Evolutionary conservation across 2,329 filamentous ascomycete genomes (phyloP).

Genomic region (Lecanicillium sp.): DNA sequence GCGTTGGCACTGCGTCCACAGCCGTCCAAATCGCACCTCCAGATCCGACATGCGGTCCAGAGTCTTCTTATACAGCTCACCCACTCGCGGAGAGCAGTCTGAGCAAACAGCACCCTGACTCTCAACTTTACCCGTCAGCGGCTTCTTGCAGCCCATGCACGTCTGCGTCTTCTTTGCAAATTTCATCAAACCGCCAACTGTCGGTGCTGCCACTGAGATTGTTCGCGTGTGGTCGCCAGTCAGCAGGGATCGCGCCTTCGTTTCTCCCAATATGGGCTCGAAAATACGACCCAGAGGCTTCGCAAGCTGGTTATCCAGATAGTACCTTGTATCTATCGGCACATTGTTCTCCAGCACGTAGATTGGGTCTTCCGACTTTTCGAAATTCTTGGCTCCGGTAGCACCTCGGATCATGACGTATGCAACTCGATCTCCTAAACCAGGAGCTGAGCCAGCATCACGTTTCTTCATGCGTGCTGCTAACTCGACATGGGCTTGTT

Average conservation of each 20-base stretch:
- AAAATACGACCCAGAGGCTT: constrained; percentile 94
- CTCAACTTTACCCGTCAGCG: constrained; percentile 71
- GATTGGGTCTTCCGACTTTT: constrained; percentile 93
- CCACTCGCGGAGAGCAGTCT: constrained; percentile 75
- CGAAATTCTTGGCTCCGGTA: constrained; percentile 86
- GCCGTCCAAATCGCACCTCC: constrained; percentile 80
- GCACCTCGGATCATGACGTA: constrained; percentile 97
- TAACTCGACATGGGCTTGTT: constrained; percentile 93
- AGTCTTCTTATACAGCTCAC: constrained; percentile 89
- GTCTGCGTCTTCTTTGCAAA: constrained; percentile 97
- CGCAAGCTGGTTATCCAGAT: constrained; percentile 94
- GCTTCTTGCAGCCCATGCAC: constrained; percentile 99
- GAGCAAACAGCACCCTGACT: constrained; percentile 78
- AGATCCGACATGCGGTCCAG: constrained; percentile 82
- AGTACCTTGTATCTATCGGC: constrained; percentile 96
- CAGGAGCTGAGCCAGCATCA: constrained; percentile 87
- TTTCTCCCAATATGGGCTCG: constrained; percentile 93
- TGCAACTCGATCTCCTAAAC: constrained; percentile 88
- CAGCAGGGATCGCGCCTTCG: constrained; percentile 76
- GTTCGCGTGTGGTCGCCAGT: constrained; percentile 92
- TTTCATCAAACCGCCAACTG: constrained; percentile 92
- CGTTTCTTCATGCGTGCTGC: constrained; percentile 96
- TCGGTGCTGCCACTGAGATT: constrained; percentile 85
- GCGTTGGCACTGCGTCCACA: constrained; percentile 97
- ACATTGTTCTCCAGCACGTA: constrained; percentile 96